Base-by-base conservation (phyloP, 106 monocot genomes). In the Amphibolis antarctica region DNA sequence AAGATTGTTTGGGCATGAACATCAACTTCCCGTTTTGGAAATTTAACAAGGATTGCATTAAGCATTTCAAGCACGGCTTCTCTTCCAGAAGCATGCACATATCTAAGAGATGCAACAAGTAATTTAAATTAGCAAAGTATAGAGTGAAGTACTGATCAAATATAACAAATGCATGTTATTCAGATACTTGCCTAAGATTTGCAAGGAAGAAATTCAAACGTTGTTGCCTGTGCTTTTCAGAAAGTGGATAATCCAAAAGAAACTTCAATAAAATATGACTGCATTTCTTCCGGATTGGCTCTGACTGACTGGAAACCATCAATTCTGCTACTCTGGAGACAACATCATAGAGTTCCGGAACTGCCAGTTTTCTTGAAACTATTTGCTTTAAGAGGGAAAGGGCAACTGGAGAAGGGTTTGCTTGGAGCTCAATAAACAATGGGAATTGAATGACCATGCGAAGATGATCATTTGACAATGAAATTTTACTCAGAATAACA, bases 41-140 rank as follows among this genome's bases (percentile, higher is more conserved):
- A 96, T 74, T 86, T 96, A 31, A 82, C 64, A 26, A 90, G 29
- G 54, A 96, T 76, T 49, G 72, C 78, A 75, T 84, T 80, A 46
- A 96, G 74, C 90, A 96, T 90, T 63, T 96, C 90, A 71, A 96
- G 84, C 64, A 86, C 96, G 59, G 90, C 73, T 86, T 86, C 90
- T 78, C 86, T 84, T 64, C 96, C 96, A 27, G 90, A 87, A 17
- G 90, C 44, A 78, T 96, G 96, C 71, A 86, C 90, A 80, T 96
- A 96, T 42, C 90, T 90, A n/a, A n/a, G n/a, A n/a, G n/a, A n/a
- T n/a, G n/a, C n/a, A n/a, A n/a, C n/a, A n/a, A n/a, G n/a, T n/a
- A n/a, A n/a, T n/a, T n/a, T n/a, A n/a, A n/a, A n/a, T n/a, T n/a
- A n/a, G n/a, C n/a, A n/a, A n/a, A n/a, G n/a, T n/a, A n/a, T n/a